Base-by-base conservation (phyloP, 768 basidiomycete species). In the Albatrellus ellisii region DNA sequence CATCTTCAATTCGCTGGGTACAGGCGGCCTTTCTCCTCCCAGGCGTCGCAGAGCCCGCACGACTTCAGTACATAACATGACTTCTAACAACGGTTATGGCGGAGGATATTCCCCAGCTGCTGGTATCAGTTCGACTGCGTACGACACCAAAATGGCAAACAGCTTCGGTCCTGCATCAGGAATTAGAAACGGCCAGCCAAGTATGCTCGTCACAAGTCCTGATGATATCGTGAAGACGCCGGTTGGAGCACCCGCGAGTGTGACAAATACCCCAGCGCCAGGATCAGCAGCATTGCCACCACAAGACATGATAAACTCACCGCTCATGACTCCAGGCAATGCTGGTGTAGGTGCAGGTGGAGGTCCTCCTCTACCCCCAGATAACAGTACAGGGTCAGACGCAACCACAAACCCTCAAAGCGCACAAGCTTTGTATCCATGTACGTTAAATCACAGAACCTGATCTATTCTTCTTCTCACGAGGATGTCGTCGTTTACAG, bases 371-470 rank as follows among this genome's bases (percentile, higher is more conserved):
- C 7, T 52, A 48, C 45, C 53, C 27, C 35, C 46, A 12, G 52
- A 49, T 34, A 45, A 39, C 6, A 50, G 46, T 39, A 24, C 45
- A 9, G 44, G 14, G 7, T 43, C 63, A 14, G 78, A 77, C 9
- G 14, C 33, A 11, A n/a, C n/a, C 21, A 37, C 59, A 28, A 78
- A 75, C 49, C 56, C 64, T 7, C 85, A 86, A 65, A 84, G 74
- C 57, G 90, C 90, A 37, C 88, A 86, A 56, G 90, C 90, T 6
- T 63, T 92, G 42, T 95, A 92, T 67, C 74, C 82, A 41, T 95
- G 90, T 92, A 54, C 41, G 40, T 40, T 28, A 43, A 46, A 45
- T 33, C 44, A 36, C 17, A 46, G 31, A 52, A 4, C 9, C 11
- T 24, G 18, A 3, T 8, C 11, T 18, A 9, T 9, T 6, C 15